Evolutionary conservation across 371 early-diverging fungal species (phyloP), one percentile per base, ranked within the genome.

Genomic region (Apophysomyces trapeziformis): DNA sequence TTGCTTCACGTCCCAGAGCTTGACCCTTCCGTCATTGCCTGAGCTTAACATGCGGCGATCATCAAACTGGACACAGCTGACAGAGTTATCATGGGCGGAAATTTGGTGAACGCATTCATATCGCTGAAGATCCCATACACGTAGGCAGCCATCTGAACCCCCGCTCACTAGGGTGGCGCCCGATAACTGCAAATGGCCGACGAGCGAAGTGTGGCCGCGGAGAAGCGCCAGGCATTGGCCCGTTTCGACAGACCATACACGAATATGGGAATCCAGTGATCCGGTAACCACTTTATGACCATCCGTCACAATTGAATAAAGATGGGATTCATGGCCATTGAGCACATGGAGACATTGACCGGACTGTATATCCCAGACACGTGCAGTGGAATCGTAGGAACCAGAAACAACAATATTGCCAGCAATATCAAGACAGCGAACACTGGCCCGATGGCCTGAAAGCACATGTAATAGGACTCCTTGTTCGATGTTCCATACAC

Each of bases 11-110:
- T 95, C 94, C 93, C 94, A 95, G 16, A 94, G 63, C 66, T 93
- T 95, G 63, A 93, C 88, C 6, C 89, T 88, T 0, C 93, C 93
- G 64, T 95, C 95, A 68, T 95, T 94, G n/a, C 90, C 89, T 8
- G 94, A 94, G 7, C 91, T 90, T 7, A 95, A 84, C 68, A 95
- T 90, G 11, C 94, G 89, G 58, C 90, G 80, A 60, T 84, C 81
- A 66, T 95, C 95, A 72, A 92, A 92, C 69, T 94, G 94, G 39
- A 95, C 83, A 66, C 93, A 93, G 0, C 94, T 95, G 11, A 95
- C 93, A 0, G 94, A 92, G 41, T 92, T 92, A 35, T 87, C 78
- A 62, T 95, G 95, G 0, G 93, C 93, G 32, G 87, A 88, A 12
- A 94, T 87, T 35, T 85, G 87, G 38, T 87, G 87, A 38, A 87